Evolutionary conservation across 345 rosid species (phyloP).

Genomic region (Hibiscus tridactylites): DNA sequence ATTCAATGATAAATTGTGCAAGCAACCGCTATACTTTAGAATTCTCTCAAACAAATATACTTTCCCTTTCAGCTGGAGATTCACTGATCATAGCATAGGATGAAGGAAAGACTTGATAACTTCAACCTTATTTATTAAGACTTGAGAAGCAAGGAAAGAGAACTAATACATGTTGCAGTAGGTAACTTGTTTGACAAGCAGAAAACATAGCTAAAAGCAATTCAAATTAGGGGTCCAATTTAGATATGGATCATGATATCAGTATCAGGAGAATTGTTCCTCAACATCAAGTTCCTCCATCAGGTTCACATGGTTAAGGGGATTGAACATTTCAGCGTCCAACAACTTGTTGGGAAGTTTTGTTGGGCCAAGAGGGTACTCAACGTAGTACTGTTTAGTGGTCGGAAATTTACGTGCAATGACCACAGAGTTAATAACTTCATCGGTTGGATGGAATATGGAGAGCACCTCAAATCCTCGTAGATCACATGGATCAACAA

Average conservation of each 20-base stretch:
- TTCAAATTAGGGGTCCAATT: background rate
- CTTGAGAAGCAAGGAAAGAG: background rate
- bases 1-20: too few relatives aligned
- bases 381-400: constrained; percentile 10
- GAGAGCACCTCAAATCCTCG: constrained; percentile 67
- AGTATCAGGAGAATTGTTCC: background rate
- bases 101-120: background rate
- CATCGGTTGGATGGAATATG: constrained; percentile 73
- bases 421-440: constrained; percentile 71
- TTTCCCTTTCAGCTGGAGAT: too few relatives aligned
- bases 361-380: constrained; percentile 22
- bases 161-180: background rate
- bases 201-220: background rate
- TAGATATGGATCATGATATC: background rate
- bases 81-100: too few relatives aligned
- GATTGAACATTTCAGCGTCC: constrained; percentile 44
- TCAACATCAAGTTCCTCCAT: constrained; percentile 54
- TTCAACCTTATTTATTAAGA: constrained; percentile 1
- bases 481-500: constrained; percentile 63
- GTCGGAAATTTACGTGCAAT: constrained; percentile 45
- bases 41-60: too few relatives aligned
- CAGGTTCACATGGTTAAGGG: constrained; percentile 48
- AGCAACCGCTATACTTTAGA: too few relatives aligned
- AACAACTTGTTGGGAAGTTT: constrained; percentile 50
- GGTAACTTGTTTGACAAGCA: constrained; percentile 7